These are phyloP conservation scores for Exophiala viscosa DNA, from an alignment of 2,329 filamentous ascomycete species.

Conservation along the genomic window DNA sequence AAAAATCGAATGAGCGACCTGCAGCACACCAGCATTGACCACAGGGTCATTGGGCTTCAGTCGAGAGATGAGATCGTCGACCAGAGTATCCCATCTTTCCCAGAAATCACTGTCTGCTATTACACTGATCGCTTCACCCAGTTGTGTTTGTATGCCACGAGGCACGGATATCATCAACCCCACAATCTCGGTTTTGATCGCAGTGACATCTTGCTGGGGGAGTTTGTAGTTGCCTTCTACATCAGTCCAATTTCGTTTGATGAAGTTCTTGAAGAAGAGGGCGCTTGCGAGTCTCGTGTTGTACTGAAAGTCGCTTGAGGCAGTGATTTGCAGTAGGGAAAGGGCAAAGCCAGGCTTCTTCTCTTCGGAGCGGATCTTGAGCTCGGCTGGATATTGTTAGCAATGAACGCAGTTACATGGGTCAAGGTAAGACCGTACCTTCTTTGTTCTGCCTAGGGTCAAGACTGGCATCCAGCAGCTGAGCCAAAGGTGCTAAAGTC, in stretches of 20 bases:
- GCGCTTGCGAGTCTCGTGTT: slow-evolving; percentile 84
- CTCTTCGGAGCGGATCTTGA: slow-evolving; percentile 72
- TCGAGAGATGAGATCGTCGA: slow-evolving; percentile 83
- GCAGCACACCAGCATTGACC: slow-evolving; percentile 88
- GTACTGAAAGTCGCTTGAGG: slow-evolving; percentile 64
- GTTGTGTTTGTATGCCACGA: slow-evolving; percentile 79
- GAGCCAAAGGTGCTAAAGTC: slow-evolving; percentile 53
- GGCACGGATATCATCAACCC: slow-evolving; percentile 95
- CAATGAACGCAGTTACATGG: background rate
- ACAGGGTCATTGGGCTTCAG: slow-evolving; percentile 77
- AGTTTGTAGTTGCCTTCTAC: slow-evolving; percentile 94
- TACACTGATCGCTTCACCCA: slow-evolving; percentile 93
- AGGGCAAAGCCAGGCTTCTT: slow-evolving; percentile 83
- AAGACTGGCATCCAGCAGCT: slow-evolving; percentile 85
- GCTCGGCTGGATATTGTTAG: slow-evolving; percentile 62
- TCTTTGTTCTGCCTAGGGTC: slow-evolving; percentile 84
- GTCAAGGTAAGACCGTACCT: slow-evolving; percentile 56
- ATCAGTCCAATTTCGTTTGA: slow-evolving; percentile 90
- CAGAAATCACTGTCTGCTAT: slow-evolving; percentile 99
- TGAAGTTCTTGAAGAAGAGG: slow-evolving; percentile 98
- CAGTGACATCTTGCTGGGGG: slow-evolving; percentile 72
- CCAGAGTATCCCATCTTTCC: slow-evolving; percentile 92
- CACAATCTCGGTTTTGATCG: slow-evolving; percentile 93
- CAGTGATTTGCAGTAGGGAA: slow-evolving; percentile 83
- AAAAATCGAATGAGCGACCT: slow-evolving; percentile 98